These are phyloP conservation scores for Cercophora scortea DNA, from an alignment of 495 filamentous ascomycete genomes.

Conservation along the genomic window DNA sequence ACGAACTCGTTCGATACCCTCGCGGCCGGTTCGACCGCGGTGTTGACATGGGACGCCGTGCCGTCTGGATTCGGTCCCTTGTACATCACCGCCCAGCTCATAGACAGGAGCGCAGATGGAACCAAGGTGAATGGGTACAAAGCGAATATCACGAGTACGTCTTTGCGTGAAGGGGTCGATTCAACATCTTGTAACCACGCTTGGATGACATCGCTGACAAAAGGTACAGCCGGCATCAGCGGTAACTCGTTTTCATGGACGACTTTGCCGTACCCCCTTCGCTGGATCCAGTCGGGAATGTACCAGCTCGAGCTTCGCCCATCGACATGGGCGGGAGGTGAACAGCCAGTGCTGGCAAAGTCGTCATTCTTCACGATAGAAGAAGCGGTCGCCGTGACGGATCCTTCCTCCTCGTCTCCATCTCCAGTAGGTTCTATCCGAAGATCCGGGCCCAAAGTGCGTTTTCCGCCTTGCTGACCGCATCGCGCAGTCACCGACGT, in stretches of 20 bases:
- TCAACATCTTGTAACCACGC: neutral
- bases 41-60: slow-evolving; percentile 23
- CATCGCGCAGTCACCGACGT: too few species aligned
- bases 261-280: slow-evolving; percentile 29
- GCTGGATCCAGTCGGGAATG: slow-evolving; percentile 22
- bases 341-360: slow-evolving; percentile 14
- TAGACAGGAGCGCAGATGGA: slow-evolving; percentile 24
- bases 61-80: slow-evolving; percentile 21
- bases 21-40: slow-evolving; percentile 12
- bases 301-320: slow-evolving; percentile 32
- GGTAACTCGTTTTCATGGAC: slow-evolving; percentile 28
- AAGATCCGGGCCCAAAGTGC: too few species aligned
- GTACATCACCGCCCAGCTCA: slow-evolving; percentile 21
- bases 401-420: neutral
- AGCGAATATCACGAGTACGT: slow-evolving; percentile 24
- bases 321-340: slow-evolving; percentile 6
- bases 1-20: slow-evolving; percentile 21
- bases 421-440: neutral
- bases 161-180: neutral
- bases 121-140: slow-evolving; percentile 20
- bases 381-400: neutral
- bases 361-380: slow-evolving; percentile 17
- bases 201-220: neutral
- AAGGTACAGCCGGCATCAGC: slow-evolving; percentile 16
- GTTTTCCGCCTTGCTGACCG: neutral